Percentiles rank a stretch among this genome's conserved stretches.
Evolutionary conservation across 257 asterid species (phyloP).

Genomic region (Solanum pennellii): DNA sequence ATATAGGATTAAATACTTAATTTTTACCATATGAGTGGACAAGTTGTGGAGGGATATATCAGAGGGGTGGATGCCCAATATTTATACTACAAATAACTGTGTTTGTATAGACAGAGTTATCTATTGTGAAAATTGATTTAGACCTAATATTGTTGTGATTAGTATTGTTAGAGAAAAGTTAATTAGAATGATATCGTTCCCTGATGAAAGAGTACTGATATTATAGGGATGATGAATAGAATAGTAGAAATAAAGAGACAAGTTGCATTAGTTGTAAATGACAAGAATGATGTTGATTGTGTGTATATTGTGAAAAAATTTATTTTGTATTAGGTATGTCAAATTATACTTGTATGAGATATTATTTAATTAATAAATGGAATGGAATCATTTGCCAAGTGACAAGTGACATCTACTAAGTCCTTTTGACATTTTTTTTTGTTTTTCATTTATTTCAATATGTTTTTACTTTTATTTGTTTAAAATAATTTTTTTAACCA

Average conservation of each 20-base stretch:
- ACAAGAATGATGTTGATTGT: neutral
- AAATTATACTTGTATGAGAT: no score
- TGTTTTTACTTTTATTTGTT: no score
- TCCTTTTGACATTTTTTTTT: fast-evolving
- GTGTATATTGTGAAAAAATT: neutral
- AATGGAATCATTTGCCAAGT: fast-evolving
- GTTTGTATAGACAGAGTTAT: neutral
- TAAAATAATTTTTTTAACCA: no score
- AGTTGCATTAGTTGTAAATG: neutral
- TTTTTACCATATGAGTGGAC: neutral
- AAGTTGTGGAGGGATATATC: neutral
- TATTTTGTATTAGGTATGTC: no score
- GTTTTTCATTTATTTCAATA: no score
- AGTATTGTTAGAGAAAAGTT: neutral
- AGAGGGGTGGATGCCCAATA: neutral
- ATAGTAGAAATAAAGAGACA: neutral
- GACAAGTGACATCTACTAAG: no score
- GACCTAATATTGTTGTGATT: neutral
- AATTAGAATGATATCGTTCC: neutral
- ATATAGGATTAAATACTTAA: neutral
- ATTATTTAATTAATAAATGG: no score
- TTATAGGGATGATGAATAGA: neutral
- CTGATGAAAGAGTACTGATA: neutral
- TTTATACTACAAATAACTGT: neutral
- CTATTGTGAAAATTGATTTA: neutral